Conservation (phyloP, 345 rosid genomes). For the Orychophragmus violaceus region DNA sequence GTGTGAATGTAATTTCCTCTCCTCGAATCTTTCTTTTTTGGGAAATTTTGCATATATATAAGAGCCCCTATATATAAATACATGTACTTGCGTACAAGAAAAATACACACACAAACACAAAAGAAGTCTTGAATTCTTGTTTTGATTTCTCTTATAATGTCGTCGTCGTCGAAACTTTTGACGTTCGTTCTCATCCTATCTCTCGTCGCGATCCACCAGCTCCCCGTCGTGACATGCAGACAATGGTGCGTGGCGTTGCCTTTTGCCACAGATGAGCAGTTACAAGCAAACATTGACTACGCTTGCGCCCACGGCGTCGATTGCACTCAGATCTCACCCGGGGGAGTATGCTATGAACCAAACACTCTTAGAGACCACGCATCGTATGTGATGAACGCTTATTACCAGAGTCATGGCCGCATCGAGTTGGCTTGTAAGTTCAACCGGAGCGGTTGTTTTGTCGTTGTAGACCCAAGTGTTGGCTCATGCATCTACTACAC, state of each 20-base stretch:
- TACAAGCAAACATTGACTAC: conserved; percentile 65
- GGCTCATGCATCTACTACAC: conserved; percentile 10
- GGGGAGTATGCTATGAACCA: conserved; percentile 62
- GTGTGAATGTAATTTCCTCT: not conserved
- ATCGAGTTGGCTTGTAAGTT: not conserved
- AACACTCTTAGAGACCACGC: conserved; percentile 56
- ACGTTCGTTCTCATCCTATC: not conserved
- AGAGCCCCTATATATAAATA: no score
- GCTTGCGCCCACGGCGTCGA: conserved; percentile 47
- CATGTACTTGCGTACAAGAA: not conserved
- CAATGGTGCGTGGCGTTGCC: conserved; percentile 57
- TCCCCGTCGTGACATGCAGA: conserved; percentile 24
- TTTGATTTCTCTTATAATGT: not conserved
- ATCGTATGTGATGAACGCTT: conserved; percentile 69
- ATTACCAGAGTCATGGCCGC: conserved; percentile 43
- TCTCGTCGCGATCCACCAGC: not conserved
- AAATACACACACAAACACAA: not conserved
- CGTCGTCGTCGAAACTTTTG: conserved; percentile 5
- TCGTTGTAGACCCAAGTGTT: not conserved
- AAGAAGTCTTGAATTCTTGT: not conserved
- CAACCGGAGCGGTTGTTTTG: not conserved
- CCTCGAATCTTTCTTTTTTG: no score
- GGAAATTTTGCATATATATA: no score
- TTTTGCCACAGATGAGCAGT: conserved; percentile 35
- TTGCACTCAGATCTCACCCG: conserved; percentile 50